Evolutionary conservation across 306 rosid species (phyloP), one percentile per base, ranked within the genome.

Genomic region (Herpetospermum pedunculosum): DNA sequence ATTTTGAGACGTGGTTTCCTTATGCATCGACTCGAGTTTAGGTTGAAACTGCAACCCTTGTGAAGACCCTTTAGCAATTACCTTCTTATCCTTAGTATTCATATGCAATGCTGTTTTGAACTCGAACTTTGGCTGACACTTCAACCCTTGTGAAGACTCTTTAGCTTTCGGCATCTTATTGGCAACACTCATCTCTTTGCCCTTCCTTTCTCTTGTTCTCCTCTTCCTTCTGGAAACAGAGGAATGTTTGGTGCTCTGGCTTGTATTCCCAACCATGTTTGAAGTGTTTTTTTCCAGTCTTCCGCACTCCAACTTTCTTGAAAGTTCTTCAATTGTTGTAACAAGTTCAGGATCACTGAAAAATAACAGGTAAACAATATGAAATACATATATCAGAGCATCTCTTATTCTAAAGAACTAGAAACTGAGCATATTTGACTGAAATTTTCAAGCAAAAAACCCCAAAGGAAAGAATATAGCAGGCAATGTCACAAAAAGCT

Each of bases 291-390:
- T 40, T 32, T 38, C 46, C 29, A 5, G 34, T 65, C n/a, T 11
- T 40, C 50, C 11, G 6, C 28, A 0, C 52, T 65, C 50, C 50
- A 65, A 21, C 72, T 65, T 65, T 40, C 52, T 23, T 1, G 19
- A 65, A 11, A 65, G 72, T 12, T 23, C 32, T 65, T 65, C 28
- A 38, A 65, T 40, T 40, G 50, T 21, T 40, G 34, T 63, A 63
- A 63, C n/a, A 12, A 65, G 19, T 65, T 65, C 50, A 38, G 32
- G 30, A 64, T 64, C 48, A 40, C 72, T 65, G 72, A 40, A 63
- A 63, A 65, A 40, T 18, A 65, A 65, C 50, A 65, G 16, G 29
- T 11, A 65, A 37, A 15, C 10, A 65, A 40, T 32, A 40, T 65
- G n/a, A 65, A 40, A 65, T 19, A 5, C 10, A 11, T 0, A n/a